Evolutionary conservation across 1,139 yeast species (phyloP), one percentile per base, ranked within the genome.

Genomic region (Saccharomycopsis phalli): DNA sequence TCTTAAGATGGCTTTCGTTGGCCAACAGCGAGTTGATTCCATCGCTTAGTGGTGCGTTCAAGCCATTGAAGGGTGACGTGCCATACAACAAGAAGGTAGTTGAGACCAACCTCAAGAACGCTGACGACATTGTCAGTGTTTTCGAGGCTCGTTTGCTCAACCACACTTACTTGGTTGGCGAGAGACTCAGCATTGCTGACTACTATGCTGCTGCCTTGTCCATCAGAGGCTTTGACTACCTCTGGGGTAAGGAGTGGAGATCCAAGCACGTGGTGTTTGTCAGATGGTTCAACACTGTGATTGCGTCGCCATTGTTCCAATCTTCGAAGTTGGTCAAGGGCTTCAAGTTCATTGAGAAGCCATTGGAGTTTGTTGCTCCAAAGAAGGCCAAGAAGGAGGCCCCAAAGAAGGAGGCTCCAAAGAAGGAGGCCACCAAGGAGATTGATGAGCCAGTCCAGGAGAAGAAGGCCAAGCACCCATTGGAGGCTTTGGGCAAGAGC

Each of bases 151-250:
- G 87, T 70, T 74, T 91, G 57, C 60, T 68, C 50, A 72, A 76
- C 58, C 74, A 71, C 77, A 86, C 96, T 50, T 91, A 73, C 71
- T 76, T 91, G 61, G 96, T 80, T 56, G 93, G 94, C 60, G 96
- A 88, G 70, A 75, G 91, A 68, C 58, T 83, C 56, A 69, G 96
- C 43, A 61, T 80, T 50, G 97, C 96, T 58, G 98, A 91, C 66
- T 60, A 84, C 54, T 71, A 73, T 56, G 65, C 70, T 53, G 88
- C 81, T 52, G 57, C 77, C 48, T 58, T 68, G 51, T 65, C 76
- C 54, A 56, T 63, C 60, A 75, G 88, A 67, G 81, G 79, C 49
- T 83, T 82, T 69, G 64, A 71, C 51, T 55, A 58, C 63, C 61
- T 84, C 50, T 81, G 74, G 63, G 97, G 88, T 59, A 56, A 66